Base-by-base conservation (phyloP, 148 eudicot genomes). In the Fagopyrum tataricum region DNA sequence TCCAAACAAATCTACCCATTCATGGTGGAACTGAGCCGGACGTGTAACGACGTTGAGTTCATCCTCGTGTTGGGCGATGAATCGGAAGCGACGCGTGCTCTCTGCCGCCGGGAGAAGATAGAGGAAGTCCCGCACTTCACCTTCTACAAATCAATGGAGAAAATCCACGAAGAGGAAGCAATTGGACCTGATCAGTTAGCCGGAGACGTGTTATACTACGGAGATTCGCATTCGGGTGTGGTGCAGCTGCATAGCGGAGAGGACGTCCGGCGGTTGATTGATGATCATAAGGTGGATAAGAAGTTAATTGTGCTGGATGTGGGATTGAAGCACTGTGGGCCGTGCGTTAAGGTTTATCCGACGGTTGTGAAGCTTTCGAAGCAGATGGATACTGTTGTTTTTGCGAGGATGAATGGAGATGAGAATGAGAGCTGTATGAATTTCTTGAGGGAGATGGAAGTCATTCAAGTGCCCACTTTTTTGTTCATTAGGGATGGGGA, bases 281-380 rank as follows among this genome's bases (percentile, higher is more conserved):
- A 71, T 7, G 85, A 80, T 0, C 93, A 95, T 71, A 81, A 76
- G 41, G 82, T 14, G 2, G 93, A 86, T 15, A 14, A 15, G 5
- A 72, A 91, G 72, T 78, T 95, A 7, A 70, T 95, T 0, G 98
- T 95, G 17, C 81, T 95, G 0, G 98, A 95, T 17, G 97, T 95
- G 5, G 98, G 98, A 37, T 77, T 95, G 20, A 91, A 91, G 84
- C 93, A 95, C 17, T 95, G 99, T 24, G 99, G 99, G 4, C 97
- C 99, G 6, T 95, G 99, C 56, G 99, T 95, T 12, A 95, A 90
- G 89, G 97, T 95, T 4, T 95, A 95, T 67, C 97, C 98, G 0
- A 95, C 98, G 73, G 98, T 95, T 75, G 7, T 95, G 0, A 95
- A 90, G 88, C 79, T 95, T 77, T 95, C 98, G 2, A 84, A 76